Evolutionary conservation across 2,329 filamentous ascomycete genomes (phyloP).

Genomic region (Verticillium nubilum): DNA sequence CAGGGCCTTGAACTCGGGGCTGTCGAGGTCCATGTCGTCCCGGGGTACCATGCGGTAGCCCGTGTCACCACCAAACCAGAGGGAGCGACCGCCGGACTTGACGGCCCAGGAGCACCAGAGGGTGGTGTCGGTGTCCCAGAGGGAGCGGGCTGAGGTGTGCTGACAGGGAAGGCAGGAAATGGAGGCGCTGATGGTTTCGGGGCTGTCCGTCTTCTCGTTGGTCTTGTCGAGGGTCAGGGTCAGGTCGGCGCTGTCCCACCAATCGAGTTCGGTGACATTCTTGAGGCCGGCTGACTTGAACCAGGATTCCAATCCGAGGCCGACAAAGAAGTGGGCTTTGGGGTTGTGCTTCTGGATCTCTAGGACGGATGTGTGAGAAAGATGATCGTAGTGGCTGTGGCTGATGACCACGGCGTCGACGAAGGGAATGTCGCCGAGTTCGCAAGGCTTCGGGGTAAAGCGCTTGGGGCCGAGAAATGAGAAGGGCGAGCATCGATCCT

Average conservation of each 20-base stretch:
- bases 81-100: slow-evolving; percentile 64
- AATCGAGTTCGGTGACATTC: slow-evolving; percentile 85
- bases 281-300: slow-evolving; percentile 65
- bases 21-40: slow-evolving; percentile 63
- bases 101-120: slow-evolving; percentile 89
- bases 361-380: slow-evolving; percentile 70
- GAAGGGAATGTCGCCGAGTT: slow-evolving; percentile 69
- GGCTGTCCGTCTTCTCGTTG: slow-evolving; percentile 15
- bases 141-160: slow-evolving; percentile 66
- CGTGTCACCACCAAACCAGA: slow-evolving; percentile 88
- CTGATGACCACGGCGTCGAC: slow-evolving; percentile 77
- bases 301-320: slow-evolving; percentile 77
- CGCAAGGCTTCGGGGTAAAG: slow-evolving; percentile 72
- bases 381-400: slow-evolving; percentile 90
- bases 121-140: slow-evolving; percentile 67
- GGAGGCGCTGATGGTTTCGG: slow-evolving; percentile 58
- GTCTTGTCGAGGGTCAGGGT: slow-evolving; percentile 42
- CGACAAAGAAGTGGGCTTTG: slow-evolving; percentile 81
- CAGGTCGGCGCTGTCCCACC: slow-evolving; percentile 86
- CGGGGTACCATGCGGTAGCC: slow-evolving; percentile 79
- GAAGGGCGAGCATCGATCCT: slow-evolving; percentile 77
- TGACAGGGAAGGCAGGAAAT: slow-evolving; percentile 81
- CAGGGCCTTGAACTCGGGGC: slow-evolving; percentile 56
- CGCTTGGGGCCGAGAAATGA: slow-evolving; percentile 66
- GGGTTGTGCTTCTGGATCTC: slow-evolving; percentile 68